Base-by-base conservation (phyloP, 2,329 filamentous ascomycete genomes). In the Mollisiaceae sp. region DNA sequence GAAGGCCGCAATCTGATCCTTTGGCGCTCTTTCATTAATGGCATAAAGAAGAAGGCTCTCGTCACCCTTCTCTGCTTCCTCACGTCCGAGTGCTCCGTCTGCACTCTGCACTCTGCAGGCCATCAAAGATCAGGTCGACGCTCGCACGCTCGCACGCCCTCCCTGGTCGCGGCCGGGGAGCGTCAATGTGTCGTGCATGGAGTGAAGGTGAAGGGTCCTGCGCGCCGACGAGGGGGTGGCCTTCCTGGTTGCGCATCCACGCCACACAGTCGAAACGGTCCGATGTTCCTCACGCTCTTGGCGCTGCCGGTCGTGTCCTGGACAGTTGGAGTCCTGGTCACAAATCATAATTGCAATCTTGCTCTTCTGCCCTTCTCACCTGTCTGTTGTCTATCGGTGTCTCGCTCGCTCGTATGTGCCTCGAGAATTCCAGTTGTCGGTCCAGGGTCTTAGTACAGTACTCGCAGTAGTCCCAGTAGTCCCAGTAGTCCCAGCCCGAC, bases 251-350 rank as follows among this genome's bases (percentile, higher is more conserved):
- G 60, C 35, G 50, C 50, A 65, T 60, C 65, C 66, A 66, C 70
- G 67, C 69, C 67, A 63, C 38, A 61, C 54, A 60, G 55, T 56
- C 67, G 27, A 70, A 70, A 69, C 70, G 70, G 70, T 72, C 70
- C 70, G 70, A 71, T 71, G 62, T 72, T 72, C 70, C 50, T 54
- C 14, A 12, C 32, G 47, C 62, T n/a, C 27, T 22, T 38, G 12
- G 56, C 22, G 47, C 18, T 61, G 39, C 41, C 36, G 55, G 57
- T 35, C 47, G 47, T 63, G 47, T 41, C 59, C 59, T 55, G 43
- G 64, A 50, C 52, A n/a, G 20, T 45, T 24, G 4, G 18, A 11
- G 8, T 32, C 6, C 27, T 32, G 27, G 27, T 3, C 27, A 3
- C 27, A 32, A 32, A 32, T 32, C 27, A 32, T 32, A 32, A 32